Conservation (phyloP, 805 yeast genomes). For the Cyberlindnera lachancei region DNA sequence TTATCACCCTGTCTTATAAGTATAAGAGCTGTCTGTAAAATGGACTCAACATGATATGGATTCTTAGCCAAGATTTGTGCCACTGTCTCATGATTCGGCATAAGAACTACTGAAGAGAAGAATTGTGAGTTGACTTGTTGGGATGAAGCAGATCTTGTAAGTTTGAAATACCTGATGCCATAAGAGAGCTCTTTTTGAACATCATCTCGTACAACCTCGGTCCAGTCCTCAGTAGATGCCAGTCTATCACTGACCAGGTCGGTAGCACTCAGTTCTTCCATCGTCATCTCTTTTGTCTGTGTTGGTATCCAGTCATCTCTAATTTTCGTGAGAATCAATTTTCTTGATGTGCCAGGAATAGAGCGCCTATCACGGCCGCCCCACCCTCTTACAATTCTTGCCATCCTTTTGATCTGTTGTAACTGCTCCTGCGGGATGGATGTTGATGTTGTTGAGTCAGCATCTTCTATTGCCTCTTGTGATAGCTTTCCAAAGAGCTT, state of each 20-base stretch:
- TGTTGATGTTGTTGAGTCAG: constrained; percentile 65
- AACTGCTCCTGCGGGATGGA: constrained; percentile 63
- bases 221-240: constrained; percentile 35
- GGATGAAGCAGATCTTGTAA: constrained; percentile 32
- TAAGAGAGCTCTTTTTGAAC: constrained; percentile 28
- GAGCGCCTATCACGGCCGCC: constrained; percentile 69
- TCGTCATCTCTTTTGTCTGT: constrained; percentile 45
- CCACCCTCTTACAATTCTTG: constrained; percentile 67
- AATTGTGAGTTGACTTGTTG: constrained; percentile 36
- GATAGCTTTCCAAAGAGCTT: constrained; percentile 67
- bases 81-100: constrained; percentile 75
- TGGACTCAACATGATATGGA: constrained; percentile 73
- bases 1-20: constrained; percentile 68
- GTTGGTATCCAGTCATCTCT: constrained; percentile 81
- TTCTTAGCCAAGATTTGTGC: constrained; percentile 43
- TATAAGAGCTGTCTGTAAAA: constrained; percentile 73
- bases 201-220: constrained; percentile 39
- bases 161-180: constrained; percentile 53
- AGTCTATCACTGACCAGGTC: constrained; percentile 33
- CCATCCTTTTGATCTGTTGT: constrained; percentile 47
- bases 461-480: constrained; percentile 61
- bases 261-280: constrained; percentile 43
- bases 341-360: constrained; percentile 69
- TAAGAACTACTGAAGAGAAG: constrained; percentile 56
- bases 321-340: constrained; percentile 60